A percentile compares a stretch with the other conserved stretches of the same genome.
Evolutionary conservation across 352 stramenopile species (phyloP).

Genomic region (Pythium folliculosum): DNA sequence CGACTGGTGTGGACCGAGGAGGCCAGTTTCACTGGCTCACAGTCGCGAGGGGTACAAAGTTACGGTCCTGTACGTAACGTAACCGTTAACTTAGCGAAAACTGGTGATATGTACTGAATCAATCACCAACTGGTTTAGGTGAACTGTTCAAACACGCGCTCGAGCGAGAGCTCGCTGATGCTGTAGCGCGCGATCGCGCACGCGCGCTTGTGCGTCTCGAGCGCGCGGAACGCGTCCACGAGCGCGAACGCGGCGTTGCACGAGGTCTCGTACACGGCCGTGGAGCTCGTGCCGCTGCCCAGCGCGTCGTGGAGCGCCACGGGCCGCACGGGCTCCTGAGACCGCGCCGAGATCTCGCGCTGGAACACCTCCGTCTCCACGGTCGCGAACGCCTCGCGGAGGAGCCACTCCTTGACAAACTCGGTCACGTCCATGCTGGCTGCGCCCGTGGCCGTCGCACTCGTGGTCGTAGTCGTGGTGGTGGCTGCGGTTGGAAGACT

Average conservation of each 20-base stretch:
- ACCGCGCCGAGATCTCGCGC: slow-evolving; percentile 42
- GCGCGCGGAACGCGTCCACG: slow-evolving; percentile 66
- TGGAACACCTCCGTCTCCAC: slow-evolving; percentile 62
- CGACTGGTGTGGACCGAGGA: slow-evolving; percentile 25
- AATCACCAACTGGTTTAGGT: slow-evolving; percentile 38
- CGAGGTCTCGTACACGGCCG: slow-evolving; percentile 64
- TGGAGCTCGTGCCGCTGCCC: slow-evolving; percentile 60
- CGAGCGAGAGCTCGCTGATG: slow-evolving; percentile 90
- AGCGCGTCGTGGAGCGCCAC: slow-evolving; percentile 51
- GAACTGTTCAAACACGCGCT: slow-evolving; percentile 94
- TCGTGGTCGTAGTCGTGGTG: background rate
- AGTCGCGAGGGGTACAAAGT: slow-evolving; percentile 2
- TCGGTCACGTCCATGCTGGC: slow-evolving; percentile 44
- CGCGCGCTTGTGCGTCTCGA: slow-evolving; percentile 75
- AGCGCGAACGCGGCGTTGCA: slow-evolving; percentile 73
- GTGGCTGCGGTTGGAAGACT: background rate
- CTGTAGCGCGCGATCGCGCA: slow-evolving; percentile 89
- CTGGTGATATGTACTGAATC: background rate
- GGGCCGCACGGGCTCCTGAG: slow-evolving; percentile 43
- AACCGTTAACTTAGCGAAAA: slow-evolving; percentile 25
- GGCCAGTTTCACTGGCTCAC: slow-evolving; percentile 14
- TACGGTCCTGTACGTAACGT: background rate
- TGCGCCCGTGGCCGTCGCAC: background rate
- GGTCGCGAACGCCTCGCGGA: slow-evolving; percentile 62
- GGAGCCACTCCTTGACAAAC: slow-evolving; percentile 80